Evolutionary conservation across 495 filamentous ascomycete genomes (phyloP), one percentile per base, ranked within the genome.

Genomic region (Acidiella bohemica): DNA sequence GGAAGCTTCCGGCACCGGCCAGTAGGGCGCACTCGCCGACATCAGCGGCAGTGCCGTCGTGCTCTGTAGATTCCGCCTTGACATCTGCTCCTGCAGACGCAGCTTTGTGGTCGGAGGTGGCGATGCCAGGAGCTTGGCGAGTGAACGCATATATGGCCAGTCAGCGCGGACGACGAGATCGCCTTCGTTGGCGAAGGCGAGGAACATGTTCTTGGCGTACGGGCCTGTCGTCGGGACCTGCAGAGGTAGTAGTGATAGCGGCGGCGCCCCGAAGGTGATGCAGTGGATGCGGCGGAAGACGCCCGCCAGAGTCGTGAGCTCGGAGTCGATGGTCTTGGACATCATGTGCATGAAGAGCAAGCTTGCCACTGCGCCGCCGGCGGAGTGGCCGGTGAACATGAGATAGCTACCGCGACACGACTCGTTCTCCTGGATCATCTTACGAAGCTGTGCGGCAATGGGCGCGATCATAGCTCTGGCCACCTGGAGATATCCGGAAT

Each of bases 271-370:
- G 41, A 90, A 92, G 0, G 77, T 87, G 21, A 92, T 59, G 55
- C 84, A 92, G 53, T 90, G 81, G 5, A 88, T 62, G 19, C 78
- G 68, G 49, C 75, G 79, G 61, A 88, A 90, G 46, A 62, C 73
- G 11, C 70, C 69, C 0, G 73, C 74, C 2, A 87, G 64, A 33
- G 60, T 57, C 36, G 70, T 81, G 22, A 90, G 71, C 32, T 85
- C 80, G 10, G 76, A 80, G 23, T 56, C 52, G 0, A 75, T 67
- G 5, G 49, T 57, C 16, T 60, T 59, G 2, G 78, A 67, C 18
- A 85, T 64, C 71, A 90, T 81, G 60, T 93, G 84, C 25, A 70
- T 68, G 57, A 81, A 93, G 1, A 90, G 67, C 11, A 93, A 63
- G 6, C 70, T 67, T 3, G 84, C 84, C 0, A 93, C 73, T 5